Base-by-base conservation (phyloP, 2,329 filamentous ascomycete species). In the Hypoxylon sp. region DNA sequence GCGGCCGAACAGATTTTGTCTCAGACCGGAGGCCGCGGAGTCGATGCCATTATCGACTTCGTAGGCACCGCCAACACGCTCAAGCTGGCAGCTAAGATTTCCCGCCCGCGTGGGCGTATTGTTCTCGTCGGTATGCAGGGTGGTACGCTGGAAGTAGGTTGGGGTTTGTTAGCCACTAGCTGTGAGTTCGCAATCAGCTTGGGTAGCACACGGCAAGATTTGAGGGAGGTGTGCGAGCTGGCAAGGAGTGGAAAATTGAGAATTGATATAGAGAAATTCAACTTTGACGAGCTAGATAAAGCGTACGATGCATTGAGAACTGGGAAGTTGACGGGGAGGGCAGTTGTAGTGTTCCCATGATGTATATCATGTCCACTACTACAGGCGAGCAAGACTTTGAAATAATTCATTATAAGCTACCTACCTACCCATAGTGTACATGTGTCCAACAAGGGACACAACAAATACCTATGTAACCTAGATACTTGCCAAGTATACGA, bases 41-140 rank as follows among this genome's bases (percentile, higher is more conserved):
- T 76, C 1, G 74, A 80, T 42, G 67, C 75, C 3, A 70, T 78
- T 13, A 22, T 80, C 1, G 81, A 77, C 54, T 78, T 72, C 35
- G 70, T 72, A 3, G 70, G 70, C 17, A 65, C 51, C 24, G 19
- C 47, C 1, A 53, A 31, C 10, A 69, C 70, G 26, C 68, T 72
- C 2, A 42, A 59, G 51, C 65, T 71, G 13, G 63, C 68, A 17
- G 68, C 68, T 5, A 58, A 54, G 63, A 54, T 72, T 26, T 71
- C 68, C 9, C 68, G 70, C 1, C 63, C 66, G 19, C 56, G 55
- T 4, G 70, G 70, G 0, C 68, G 68, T 10, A 60, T 72, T 39
- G 68, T 72, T 24, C 63, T 71, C 5, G 68, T 72, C 13, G 70
- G 70, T 5, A 67, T 72, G 68, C 51, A 68, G 11, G 65, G 65